phyloP scores from a whole-genome alignment of 306 rosid species.

The Dalbergia cochinchinensis region DNA sequence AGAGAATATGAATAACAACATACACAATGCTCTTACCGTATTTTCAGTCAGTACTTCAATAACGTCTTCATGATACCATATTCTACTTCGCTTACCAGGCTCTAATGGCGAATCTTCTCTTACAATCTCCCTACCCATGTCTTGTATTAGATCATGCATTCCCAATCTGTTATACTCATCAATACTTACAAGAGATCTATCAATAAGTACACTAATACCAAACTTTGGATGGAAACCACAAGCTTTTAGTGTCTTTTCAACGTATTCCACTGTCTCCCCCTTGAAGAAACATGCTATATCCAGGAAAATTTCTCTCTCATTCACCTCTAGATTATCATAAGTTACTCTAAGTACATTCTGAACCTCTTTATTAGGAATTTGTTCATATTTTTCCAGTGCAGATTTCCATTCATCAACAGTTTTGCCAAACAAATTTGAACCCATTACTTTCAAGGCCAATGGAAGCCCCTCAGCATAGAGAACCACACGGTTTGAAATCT shows the following conservation, averaged over 20 bases:
- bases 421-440: slow-evolving; percentile 40
- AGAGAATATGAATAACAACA: background rate
- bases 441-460: slow-evolving; percentile 53
- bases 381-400: slow-evolving; percentile 40
- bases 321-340: slow-evolving; percentile 35
- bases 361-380: slow-evolving; percentile 46
- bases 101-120: slow-evolving; percentile 52
- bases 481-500: slow-evolving; percentile 45
- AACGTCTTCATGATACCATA: slow-evolving; percentile 57
- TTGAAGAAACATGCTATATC: slow-evolving; percentile 59
- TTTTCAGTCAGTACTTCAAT: slow-evolving; percentile 45
- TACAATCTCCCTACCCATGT: slow-evolving; percentile 58
- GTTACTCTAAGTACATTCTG: slow-evolving; percentile 45
- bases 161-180: slow-evolving; percentile 38
- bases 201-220: slow-evolving; percentile 49
- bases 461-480: slow-evolving; percentile 56
- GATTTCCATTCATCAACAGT: slow-evolving; percentile 46
- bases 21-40: slow-evolving; percentile 30
- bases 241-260: slow-evolving; percentile 42
- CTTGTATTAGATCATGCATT: slow-evolving; percentile 63
- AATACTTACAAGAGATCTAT: slow-evolving; percentile 48
- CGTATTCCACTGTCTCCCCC: slow-evolving; percentile 34
- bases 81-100: slow-evolving; percentile 50
- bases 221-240: slow-evolving; percentile 44
- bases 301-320: slow-evolving; percentile 44